Evolutionary conservation across 2,329 filamentous ascomycete genomes (phyloP), one percentile per base, ranked within the genome.

Genomic region (Escovopsis sp.): DNA sequence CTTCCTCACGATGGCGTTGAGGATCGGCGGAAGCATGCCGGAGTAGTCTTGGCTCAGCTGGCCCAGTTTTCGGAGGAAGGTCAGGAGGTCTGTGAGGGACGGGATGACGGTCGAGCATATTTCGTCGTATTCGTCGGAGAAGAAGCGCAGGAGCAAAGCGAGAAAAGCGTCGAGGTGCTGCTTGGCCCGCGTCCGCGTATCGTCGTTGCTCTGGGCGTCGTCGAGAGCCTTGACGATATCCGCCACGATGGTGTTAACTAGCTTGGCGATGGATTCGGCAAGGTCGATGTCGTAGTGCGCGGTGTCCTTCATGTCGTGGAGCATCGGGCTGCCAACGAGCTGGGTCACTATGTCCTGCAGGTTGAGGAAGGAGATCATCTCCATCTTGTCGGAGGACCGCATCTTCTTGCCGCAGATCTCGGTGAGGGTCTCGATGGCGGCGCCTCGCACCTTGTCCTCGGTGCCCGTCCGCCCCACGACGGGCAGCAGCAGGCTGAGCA

Each of bases 401-500:
- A 98, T 98, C 70, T 96, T 96, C 72, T 98, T 98, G 59, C 81
- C 83, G 44, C 94, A 84, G 51, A 94, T 94, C 63, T 98, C 89
- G 5, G 86, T 94, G 57, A 98, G 82, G 25, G 91, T 87, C 55
- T 95, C 87, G 52, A 96, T 86, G 40, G 91, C 89, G 14, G 87
- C 83, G 64, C 94, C 84, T 48, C 88, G 79, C 48, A 94, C 82
- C 58, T 79, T 84, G 57, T 93, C 86, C 63, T 83, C 69, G 53
- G 70, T 56, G 58, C 77, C 72, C 55, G 77, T 69, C 60, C 81
- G 82, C n/a, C 84, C 85, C 43, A 94, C 81, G 48, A 96, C 76
- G 49, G 91, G 83, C 54, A 95, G 81, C 45, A 98, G 71, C 39
- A 87, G 73, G 56, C 74, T 79, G 53, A 96, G 76, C 73, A 94